Percentiles rank a stretch among this genome's conserved stretches.
phyloP scores from a whole-genome alignment of 441 rosid genomes.

The Erodium moschatum region DNA sequence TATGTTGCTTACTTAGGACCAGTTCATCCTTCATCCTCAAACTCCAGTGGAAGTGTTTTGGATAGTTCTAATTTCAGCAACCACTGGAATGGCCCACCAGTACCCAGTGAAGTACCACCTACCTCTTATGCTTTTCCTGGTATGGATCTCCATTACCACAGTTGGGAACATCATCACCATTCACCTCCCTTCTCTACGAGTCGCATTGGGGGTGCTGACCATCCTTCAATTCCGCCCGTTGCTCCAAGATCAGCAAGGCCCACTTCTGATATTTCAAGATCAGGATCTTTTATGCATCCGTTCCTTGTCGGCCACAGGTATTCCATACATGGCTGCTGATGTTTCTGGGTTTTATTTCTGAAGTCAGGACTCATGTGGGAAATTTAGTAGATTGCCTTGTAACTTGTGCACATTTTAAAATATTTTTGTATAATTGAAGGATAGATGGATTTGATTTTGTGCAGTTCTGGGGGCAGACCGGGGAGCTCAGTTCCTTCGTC shows the following conservation, averaged over 20 bases:
- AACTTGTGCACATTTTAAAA: neutral
- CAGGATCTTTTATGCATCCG: slow-evolving; percentile 74
- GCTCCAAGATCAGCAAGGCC: slow-evolving; percentile 53
- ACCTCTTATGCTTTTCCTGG: slow-evolving; percentile 64
- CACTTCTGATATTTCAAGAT: slow-evolving; percentile 54
- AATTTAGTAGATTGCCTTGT: neutral
- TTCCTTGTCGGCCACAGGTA: slow-evolving; percentile 78
- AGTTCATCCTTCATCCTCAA: slow-evolving; percentile 70
- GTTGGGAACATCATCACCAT: slow-evolving; percentile 57
- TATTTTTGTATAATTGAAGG: neutral
- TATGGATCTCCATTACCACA: slow-evolving; percentile 54
- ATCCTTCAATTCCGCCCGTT: slow-evolving; percentile 45
- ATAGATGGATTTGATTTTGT: slow-evolving; percentile 12
- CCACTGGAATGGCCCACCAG: slow-evolving; percentile 73
- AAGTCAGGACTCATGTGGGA: neutral
- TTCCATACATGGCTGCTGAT: slow-evolving; percentile 5
- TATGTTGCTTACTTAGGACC: slow-evolving; percentile 82
- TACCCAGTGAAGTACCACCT: slow-evolving; percentile 23
- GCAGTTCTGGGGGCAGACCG: slow-evolving; percentile 56
- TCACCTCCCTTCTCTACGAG: slow-evolving; percentile 53
- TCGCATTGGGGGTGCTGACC: slow-evolving; percentile 53
- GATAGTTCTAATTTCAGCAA: slow-evolving; percentile 60
- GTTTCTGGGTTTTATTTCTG: slow-evolving; percentile 1
- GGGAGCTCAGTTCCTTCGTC: slow-evolving; percentile 66
- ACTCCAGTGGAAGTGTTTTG: slow-evolving; percentile 51